Conservation (phyloP, 352 stramenopile species). For the Phytophthora constricta region DNA sequence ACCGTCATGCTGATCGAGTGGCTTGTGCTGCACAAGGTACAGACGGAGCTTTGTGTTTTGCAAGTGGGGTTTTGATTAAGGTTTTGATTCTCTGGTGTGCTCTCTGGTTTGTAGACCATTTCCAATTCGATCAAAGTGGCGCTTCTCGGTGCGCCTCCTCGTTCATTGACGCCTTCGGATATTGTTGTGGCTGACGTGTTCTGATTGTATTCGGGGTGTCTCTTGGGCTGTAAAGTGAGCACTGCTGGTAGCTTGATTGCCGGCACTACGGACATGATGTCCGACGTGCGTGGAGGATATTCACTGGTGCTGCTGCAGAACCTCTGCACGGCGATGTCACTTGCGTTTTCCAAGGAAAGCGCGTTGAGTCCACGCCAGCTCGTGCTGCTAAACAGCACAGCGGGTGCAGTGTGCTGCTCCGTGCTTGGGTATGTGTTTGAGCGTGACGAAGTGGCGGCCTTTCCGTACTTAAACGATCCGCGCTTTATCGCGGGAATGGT, state of each 20-base stretch:
- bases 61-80: no score
- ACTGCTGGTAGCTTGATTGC: slow-evolving; percentile 62
- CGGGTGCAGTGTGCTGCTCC: slow-evolving; percentile 52
- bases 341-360: slow-evolving; percentile 76
- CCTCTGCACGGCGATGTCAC: slow-evolving; percentile 62
- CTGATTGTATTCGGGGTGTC: not conserved
- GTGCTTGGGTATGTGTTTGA: slow-evolving; percentile 53
- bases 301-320: slow-evolving; percentile 73
- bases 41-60: not conserved
- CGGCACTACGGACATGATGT: slow-evolving; percentile 60
- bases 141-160: slow-evolving; percentile 52
- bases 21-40: slow-evolving; percentile 71
- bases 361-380: slow-evolving; percentile 54
- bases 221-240: slow-evolving; percentile 70
- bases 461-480: slow-evolving; percentile 33
- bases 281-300: slow-evolving; percentile 52
- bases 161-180: not conserved
- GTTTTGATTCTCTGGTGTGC: no score
- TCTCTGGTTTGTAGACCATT: slow-evolving; percentile 36
- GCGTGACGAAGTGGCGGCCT: slow-evolving; percentile 42
- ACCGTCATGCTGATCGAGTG: slow-evolving; percentile 83
- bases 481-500: slow-evolving; percentile 42
- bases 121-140: slow-evolving; percentile 58
- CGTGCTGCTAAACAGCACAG: slow-evolving; percentile 62
- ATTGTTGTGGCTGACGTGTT: not conserved